Conservation (phyloP, 1,284 basidiomycete species). For the Kwoniella shivajii region DNA sequence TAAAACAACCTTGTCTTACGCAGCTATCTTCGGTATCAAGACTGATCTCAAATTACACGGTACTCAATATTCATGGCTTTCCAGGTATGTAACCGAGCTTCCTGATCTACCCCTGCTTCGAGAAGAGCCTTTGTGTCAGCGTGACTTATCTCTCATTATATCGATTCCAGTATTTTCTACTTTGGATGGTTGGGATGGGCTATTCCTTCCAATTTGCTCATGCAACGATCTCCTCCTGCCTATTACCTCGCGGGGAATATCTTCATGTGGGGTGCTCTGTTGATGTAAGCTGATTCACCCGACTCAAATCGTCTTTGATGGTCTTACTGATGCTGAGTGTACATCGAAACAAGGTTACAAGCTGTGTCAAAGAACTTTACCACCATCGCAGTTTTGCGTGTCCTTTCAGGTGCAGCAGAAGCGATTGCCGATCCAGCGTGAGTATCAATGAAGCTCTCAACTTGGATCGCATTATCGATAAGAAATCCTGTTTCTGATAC, state of each 20-base stretch:
- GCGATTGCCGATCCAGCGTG: conserved; percentile 54
- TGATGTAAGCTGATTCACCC: conserved; percentile 36
- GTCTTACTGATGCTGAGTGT: neutral
- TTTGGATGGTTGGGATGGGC: conserved; percentile 59
- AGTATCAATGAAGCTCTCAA: too few species aligned
- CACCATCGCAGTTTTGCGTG: conserved; percentile 54
- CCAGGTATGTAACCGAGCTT: too few species aligned
- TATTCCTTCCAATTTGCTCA: conserved; percentile 58
- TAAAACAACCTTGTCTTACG: conserved; percentile 50
- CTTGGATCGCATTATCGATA: too few species aligned
- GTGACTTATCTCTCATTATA: too few species aligned
- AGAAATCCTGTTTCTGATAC: too few species aligned
- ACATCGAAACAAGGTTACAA: conserved; percentile 49
- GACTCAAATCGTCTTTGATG: neutral
- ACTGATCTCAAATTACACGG: conserved; percentile 45
- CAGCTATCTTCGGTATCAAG: conserved; percentile 52
- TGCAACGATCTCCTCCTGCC: conserved; percentile 57
- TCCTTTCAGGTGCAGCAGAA: conserved; percentile 56
- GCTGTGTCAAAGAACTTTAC: conserved; percentile 56
- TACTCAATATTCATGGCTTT: conserved; percentile 51
- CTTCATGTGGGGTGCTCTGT: conserved; percentile 56
- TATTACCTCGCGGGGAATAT: conserved; percentile 58
- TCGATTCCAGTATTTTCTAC: too few species aligned
- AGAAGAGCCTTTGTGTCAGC: too few species aligned
- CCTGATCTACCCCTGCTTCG: too few species aligned